These are phyloP conservation scores for Verticillium dahliae DNA, from an alignment of 2,329 filamentous ascomycete species.

Conservation along the genomic window DNA sequence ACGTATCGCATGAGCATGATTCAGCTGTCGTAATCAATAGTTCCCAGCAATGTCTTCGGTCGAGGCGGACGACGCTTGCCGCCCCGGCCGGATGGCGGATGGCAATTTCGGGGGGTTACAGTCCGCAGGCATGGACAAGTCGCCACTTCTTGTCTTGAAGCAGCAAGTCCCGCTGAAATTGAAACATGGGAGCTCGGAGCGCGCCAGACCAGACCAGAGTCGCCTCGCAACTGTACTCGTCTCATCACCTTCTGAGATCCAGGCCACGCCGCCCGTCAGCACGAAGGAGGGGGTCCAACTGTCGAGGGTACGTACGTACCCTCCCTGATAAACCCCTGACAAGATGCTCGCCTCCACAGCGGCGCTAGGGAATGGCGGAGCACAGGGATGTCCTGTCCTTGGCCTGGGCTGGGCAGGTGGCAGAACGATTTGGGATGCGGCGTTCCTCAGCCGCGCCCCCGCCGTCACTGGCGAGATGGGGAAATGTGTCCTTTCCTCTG, in stretches of 20 bases:
- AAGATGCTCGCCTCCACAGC: background rate
- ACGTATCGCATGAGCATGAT: background rate
- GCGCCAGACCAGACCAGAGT: background rate
- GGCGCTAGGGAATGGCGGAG: background rate
- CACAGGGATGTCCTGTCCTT: background rate
- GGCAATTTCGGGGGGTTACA: background rate
- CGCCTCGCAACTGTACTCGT: background rate
- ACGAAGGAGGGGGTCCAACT: background rate
- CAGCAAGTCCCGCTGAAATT: background rate
- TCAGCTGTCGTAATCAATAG: background rate
- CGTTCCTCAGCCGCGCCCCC: background rate
- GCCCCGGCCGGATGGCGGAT: background rate
- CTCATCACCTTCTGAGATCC: background rate
- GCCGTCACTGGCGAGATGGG: background rate
- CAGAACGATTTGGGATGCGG: background rate
- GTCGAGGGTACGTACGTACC: too few relatives aligned
- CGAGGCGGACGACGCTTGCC: background rate
- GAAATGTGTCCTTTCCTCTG: background rate
- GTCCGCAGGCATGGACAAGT: background rate
- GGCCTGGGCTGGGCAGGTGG: background rate
- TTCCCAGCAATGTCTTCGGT: background rate
- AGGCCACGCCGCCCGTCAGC: background rate
- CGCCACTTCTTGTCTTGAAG: background rate
- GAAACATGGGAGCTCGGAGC: background rate
- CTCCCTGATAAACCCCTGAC: background rate